Evolutionary conservation across 1,284 basidiomycete species (phyloP).

Genomic region (Moesziomyces parantarcticus): DNA sequence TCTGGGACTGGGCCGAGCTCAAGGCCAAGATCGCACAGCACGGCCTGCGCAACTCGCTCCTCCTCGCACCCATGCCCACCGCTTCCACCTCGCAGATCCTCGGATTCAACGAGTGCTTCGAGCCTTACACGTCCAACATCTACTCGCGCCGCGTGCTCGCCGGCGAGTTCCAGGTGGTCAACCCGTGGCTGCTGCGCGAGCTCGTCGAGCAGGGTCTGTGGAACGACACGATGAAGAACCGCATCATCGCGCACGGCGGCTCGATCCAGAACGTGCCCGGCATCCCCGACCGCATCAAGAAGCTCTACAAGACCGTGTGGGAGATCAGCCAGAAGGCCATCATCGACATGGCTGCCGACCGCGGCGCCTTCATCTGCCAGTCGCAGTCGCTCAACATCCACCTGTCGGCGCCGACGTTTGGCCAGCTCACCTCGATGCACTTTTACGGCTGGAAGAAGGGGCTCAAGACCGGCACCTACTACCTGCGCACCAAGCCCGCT

Average conservation of each 20-base stretch:
- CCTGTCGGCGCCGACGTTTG: slow-evolving; percentile 87
- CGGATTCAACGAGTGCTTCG: slow-evolving; percentile 98
- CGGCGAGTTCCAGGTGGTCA: slow-evolving; percentile 99
- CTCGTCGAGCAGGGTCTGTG: slow-evolving; percentile 94
- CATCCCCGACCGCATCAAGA: slow-evolving; percentile 72
- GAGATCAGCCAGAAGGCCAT: slow-evolving; percentile 99
- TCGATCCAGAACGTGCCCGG: slow-evolving; percentile 78
- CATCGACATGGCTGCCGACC: slow-evolving; percentile 96
- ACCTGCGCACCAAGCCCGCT: slow-evolving; percentile 92
- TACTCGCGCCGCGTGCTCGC: slow-evolving; percentile 99
- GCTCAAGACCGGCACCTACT: slow-evolving; percentile 87
- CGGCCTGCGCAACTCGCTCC: slow-evolving; percentile 92
- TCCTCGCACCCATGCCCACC: slow-evolving; percentile 97
- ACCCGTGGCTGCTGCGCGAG: slow-evolving; percentile 96
- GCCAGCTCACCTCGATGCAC: slow-evolving; percentile 91
- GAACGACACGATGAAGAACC: slow-evolving; percentile 99
- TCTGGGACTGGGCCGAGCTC: slow-evolving; percentile 94
- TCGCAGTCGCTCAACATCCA: slow-evolving; percentile 86
- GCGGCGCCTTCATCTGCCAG: slow-evolving; percentile 98
- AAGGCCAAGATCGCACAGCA: slow-evolving; percentile 88
- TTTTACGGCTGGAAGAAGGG: slow-evolving; percentile 99
- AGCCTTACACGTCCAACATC: slow-evolving; percentile 96
- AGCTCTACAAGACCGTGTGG: slow-evolving; percentile 99
- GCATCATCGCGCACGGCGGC: slow-evolving; percentile 94
- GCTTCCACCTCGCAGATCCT: slow-evolving; percentile 98